Base-by-base conservation (phyloP, 106 monocot genomes). In the Acorus gramineus region DNA sequence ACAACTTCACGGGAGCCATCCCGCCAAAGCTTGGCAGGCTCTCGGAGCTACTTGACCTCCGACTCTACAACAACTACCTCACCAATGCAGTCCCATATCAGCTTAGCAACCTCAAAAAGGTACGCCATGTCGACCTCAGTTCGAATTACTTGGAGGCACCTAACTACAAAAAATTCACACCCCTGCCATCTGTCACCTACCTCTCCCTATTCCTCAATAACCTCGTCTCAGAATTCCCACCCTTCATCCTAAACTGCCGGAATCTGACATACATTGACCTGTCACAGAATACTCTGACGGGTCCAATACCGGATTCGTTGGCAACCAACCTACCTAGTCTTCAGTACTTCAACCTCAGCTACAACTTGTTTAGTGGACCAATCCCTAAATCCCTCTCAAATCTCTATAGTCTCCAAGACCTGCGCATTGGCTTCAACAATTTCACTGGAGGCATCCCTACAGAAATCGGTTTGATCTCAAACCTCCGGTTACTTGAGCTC, bases 231-330 rank as follows among this genome's bases (percentile, higher is more conserved):
- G 47, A 56, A 1, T 90, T 90, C 78, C 90, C 86, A 3, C 45
- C 44, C 1, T 83, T 83, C 73, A 52, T 90, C 11, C 67, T 90
- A 8, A 80, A 72, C 14, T 80, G 76, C 56, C 68, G 67, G 8
- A 86, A 80, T 48, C 28, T 85, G 5, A 87, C 72, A 1, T 87
- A 69, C 52, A 68, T 94, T 5, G 85, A 93, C 56, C 67, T 85
- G 14, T 76, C 77, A 1, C 12, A 47, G 12, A 82, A 85, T 55
- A n/a, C 6, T 11, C 53, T 86, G 46, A 52, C 74, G 0, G 86
- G 86, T 0, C 56, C 63, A 2, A 67, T 91, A 14, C 91, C 84
- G 4, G 67, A 61, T 4, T 45, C 66, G 0, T 8, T 89, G 11
- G 55, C 64, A 0, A 66, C 70, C 11, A 69, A 61, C 0, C 48